Percentiles rank a stretch among this genome's conserved stretches.
These are phyloP conservation scores for Patellaria atrata DNA, from an alignment of 495 filamentous ascomycete genomes.

Conservation along the genomic window DNA sequence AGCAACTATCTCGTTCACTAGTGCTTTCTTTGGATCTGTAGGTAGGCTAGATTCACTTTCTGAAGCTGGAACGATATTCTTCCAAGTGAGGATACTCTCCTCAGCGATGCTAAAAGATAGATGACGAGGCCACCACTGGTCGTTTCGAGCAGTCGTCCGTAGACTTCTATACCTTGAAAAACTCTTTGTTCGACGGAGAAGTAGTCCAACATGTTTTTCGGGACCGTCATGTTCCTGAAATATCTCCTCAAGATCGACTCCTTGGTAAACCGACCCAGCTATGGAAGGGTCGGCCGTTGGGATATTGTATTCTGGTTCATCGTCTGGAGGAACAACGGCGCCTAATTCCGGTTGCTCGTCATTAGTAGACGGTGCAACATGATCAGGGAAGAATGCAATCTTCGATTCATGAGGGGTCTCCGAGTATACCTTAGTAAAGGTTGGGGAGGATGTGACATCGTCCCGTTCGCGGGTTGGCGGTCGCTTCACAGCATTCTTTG, in stretches of 20 bases:
- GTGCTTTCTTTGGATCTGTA: conserved; percentile 9
- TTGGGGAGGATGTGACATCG: no score
- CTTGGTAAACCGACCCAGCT: conserved; percentile 24
- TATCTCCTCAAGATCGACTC: conserved; percentile 20
- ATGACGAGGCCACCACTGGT: conserved; percentile 59
- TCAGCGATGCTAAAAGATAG: conserved; percentile 84
- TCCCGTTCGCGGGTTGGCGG: no score
- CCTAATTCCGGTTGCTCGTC: conserved; percentile 4
- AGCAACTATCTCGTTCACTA: conserved; percentile 34
- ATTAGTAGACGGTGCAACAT: conserved; percentile 1
- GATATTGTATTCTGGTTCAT: conserved; percentile 5
- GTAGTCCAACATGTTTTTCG: conserved; percentile 11
- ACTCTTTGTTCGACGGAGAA: conserved; percentile 33
- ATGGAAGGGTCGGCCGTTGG: conserved; percentile 20
- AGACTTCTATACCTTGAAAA: conserved; percentile 27
- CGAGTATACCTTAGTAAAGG: conserved; percentile 11
- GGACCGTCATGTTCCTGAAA: conserved; percentile 17
- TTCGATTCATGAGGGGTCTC: conserved; percentile 15
- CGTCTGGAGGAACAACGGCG: background rate
- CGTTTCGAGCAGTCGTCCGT: conserved; percentile 29
- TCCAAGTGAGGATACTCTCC: conserved; percentile 67
- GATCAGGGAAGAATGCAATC: conserved; percentile 4
- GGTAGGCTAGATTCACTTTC: conserved; percentile 14
- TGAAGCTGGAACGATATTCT: conserved; percentile 25
- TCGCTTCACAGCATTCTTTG: no score